Conservation (phyloP, 2,329 filamentous ascomycete species). For the Cordyceps fumosorosea region DNA sequence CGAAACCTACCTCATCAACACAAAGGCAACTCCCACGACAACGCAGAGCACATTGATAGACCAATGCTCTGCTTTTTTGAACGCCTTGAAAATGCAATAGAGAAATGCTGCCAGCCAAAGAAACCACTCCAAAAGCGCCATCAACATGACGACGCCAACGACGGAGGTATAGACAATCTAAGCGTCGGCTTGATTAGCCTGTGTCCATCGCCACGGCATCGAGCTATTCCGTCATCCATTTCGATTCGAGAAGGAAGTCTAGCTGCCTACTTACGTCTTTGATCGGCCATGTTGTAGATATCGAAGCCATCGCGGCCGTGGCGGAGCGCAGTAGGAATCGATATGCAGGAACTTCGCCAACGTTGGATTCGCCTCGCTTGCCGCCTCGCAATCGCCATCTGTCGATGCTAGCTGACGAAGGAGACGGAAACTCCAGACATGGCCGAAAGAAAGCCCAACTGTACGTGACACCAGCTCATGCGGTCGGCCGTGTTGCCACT, state of each 20-base stretch:
- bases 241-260: no score
- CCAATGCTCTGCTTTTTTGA: constrained; percentile 82
- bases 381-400: background rate
- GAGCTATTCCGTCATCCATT: no score
- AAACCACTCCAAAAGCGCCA: constrained; percentile 86
- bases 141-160: constrained; percentile 73
- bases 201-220: no score
- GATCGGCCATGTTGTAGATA: constrained; percentile 38
- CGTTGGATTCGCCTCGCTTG: background rate
- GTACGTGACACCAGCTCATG: background rate
- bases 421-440: background rate
- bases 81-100: constrained; percentile 86
- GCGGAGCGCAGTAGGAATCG: no score
- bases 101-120: constrained; percentile 91
- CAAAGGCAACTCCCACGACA: constrained; percentile 66
- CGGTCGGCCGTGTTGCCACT: background rate
- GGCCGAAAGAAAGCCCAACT: background rate
- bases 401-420: background rate
- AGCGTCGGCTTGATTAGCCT: background rate
- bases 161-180: constrained; percentile 83
- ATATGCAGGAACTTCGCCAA: background rate
- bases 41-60: constrained; percentile 73
- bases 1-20: constrained; percentile 59
- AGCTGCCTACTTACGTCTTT: constrained; percentile 29
- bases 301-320: background rate